Conservation (phyloP, 768 basidiomycete genomes). For the Phylloporus sp. region DNA sequence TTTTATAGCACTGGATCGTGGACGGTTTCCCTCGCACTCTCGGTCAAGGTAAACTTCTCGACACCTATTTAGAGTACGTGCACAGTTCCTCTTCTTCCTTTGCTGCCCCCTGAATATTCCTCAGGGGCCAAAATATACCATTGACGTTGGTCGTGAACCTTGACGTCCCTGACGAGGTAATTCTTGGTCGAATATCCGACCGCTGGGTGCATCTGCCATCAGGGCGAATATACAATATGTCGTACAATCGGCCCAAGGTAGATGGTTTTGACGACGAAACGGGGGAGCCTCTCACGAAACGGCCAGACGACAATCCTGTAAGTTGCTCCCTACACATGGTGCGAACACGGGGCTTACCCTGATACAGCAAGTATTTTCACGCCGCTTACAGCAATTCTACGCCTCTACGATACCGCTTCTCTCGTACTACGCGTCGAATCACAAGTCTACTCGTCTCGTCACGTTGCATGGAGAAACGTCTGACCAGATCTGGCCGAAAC, state of each 20-base stretch:
- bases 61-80: constrained; percentile 65
- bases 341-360: constrained; percentile 5
- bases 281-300: constrained; percentile 80
- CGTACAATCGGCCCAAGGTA: constrained; percentile 79
- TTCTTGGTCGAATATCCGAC: constrained; percentile 81
- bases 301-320: constrained; percentile 88
- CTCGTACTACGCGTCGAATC: constrained; percentile 51
- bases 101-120: not conserved
- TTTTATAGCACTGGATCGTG: constrained; percentile 75
- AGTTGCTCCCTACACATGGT: constrained; percentile 24
- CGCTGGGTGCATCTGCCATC: constrained; percentile 87
- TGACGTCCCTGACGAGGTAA: constrained; percentile 83
- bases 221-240: constrained; percentile 85
- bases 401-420: constrained; percentile 77
- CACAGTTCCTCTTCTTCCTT: not conserved
- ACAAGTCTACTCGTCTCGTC: constrained; percentile 42
- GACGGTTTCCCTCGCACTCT: constrained; percentile 92
- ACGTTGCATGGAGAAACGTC: constrained; percentile 70
- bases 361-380: constrained; percentile 68
- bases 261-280: constrained; percentile 81
- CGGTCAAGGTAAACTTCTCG: constrained; percentile 75
- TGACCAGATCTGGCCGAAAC: constrained; percentile 86
- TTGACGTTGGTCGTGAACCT: constrained; percentile 81
- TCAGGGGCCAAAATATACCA: constrained; percentile 56
- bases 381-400: constrained; percentile 73